Evolutionary conservation across 495 filamentous ascomycete species (phyloP), one percentile per base, ranked within the genome.

Genomic region (Penicillium nucicola): DNA sequence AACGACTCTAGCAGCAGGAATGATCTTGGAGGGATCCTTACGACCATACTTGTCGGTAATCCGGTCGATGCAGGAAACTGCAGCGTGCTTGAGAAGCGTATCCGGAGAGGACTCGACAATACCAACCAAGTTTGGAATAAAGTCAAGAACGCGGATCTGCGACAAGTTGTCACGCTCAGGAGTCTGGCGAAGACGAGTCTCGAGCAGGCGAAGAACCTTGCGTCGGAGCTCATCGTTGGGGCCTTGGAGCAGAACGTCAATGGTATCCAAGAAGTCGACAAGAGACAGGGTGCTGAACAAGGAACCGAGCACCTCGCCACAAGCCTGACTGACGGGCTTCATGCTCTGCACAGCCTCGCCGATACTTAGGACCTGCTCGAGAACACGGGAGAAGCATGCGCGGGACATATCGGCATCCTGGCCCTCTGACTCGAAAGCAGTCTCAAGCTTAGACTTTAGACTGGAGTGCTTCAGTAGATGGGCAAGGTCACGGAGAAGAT

Each of bases 1-100:
- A 60, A 97, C 85, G 6, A 86, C 83, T 42, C 82, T 72, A 10
- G 89, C 88, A 19, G 89, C 84, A 23, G 64, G 45, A 19, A 77
- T 68, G 19, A 87, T 75, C 43, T 84, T 84, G 50, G 82, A 82
- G 1, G 83, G 74, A 57, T 92, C 87, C 60, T 87, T 89, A 68
- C 92, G 92, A 45, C 93, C 93, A 62, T 95, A 96, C 62, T 88
- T 88, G 68, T 95, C 89, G 8, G 88, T 81, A 44, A 97, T 92
- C 57, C 85, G 84, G 69, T 96, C 90, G 41, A 96, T 87, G 59
- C 93, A 97, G 33, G 81, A 78, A 34, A 97, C 78, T 5, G 91
- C 88, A 22, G 85, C 86, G 56, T 86, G 86, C 67, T 90, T 92
- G 60, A 93, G 81, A 31, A 82, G 74, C 34, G 82, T 77, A 57